Evolutionary conservation across 148 eudicot genomes (phyloP).

Genomic region (Salicornia ramosissima): DNA sequence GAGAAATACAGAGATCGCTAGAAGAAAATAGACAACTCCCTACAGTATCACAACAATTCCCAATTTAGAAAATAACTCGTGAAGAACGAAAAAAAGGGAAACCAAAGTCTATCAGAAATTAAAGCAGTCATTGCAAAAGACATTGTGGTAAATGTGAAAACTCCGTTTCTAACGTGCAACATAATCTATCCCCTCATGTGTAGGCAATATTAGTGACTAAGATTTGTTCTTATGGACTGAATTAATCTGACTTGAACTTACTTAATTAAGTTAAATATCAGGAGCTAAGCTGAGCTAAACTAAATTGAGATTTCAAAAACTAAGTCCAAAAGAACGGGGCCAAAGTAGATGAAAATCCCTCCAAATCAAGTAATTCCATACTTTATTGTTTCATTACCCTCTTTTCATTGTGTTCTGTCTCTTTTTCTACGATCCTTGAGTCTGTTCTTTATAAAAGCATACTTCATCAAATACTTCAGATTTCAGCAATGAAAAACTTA

Average conservation of each 20-base stretch:
- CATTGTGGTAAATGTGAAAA: not conserved
- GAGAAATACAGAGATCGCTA: conserved; percentile 43
- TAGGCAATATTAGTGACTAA: not conserved
- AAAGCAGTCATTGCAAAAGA: not conserved
- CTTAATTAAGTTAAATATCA: no score
- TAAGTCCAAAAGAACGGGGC: no score
- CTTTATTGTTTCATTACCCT: not conserved
- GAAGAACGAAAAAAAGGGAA: not conserved
- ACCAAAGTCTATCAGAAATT: not conserved
- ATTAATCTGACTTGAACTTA: no score
- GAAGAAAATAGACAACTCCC: conserved; percentile 56
- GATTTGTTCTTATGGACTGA: no score
- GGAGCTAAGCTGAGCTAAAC: no score
- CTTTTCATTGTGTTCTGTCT: no score
- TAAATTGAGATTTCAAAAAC: no score
- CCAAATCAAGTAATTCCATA: not conserved
- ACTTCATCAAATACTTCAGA: not conserved
- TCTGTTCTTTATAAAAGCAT: not conserved
- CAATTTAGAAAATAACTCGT: conserved; percentile 12
- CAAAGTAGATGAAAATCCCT: not conserved
- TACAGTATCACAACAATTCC: conserved; percentile 31
- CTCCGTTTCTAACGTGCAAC: not conserved
- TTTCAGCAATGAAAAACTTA: not conserved
- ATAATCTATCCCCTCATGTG: not conserved
- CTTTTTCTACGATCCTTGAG: no score